Conservation (phyloP, 2,329 filamentous ascomycete species). For the Penicillium psychrosexuale region DNA sequence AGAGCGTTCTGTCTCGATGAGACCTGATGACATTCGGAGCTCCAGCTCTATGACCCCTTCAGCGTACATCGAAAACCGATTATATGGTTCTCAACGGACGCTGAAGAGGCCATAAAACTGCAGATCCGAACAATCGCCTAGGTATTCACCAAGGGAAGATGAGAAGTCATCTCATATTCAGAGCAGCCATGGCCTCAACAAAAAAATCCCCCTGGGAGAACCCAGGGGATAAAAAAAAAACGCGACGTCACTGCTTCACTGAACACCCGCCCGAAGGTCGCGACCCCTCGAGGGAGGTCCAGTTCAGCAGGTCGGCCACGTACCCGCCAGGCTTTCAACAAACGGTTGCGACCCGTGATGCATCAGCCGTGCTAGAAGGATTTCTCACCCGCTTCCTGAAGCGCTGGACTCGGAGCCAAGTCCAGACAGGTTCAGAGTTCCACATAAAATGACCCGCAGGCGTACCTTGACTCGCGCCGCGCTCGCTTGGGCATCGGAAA, state of each 20-base stretch:
- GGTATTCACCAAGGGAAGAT: not conserved
- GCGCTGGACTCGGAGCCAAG: not conserved
- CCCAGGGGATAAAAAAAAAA: not conserved
- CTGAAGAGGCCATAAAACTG: conserved; percentile 8
- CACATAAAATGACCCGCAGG: not conserved
- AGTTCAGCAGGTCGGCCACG: not conserved
- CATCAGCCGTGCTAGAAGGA: not conserved
- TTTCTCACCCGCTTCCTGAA: not conserved
- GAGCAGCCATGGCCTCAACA: not conserved
- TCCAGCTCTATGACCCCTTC: conserved; percentile 5
- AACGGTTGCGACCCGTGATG: not conserved
- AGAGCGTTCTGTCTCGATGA: not conserved
- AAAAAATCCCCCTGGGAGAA: not conserved
- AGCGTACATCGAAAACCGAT: conserved; percentile 9
- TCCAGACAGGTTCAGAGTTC: not conserved
- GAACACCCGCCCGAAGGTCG: not conserved
- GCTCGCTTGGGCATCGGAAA: not conserved
- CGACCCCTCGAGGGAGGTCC: not conserved
- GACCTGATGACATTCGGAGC: not conserved
- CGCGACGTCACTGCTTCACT: not conserved
- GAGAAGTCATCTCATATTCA: not conserved
- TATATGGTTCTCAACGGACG: conserved; percentile 6
- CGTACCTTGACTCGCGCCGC: not conserved
- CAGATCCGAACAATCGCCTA: not conserved
- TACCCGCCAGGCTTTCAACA: not conserved